phyloP scores from a whole-genome alignment of 1,139 yeast species.

The Neolecta irregularis region DNA sequence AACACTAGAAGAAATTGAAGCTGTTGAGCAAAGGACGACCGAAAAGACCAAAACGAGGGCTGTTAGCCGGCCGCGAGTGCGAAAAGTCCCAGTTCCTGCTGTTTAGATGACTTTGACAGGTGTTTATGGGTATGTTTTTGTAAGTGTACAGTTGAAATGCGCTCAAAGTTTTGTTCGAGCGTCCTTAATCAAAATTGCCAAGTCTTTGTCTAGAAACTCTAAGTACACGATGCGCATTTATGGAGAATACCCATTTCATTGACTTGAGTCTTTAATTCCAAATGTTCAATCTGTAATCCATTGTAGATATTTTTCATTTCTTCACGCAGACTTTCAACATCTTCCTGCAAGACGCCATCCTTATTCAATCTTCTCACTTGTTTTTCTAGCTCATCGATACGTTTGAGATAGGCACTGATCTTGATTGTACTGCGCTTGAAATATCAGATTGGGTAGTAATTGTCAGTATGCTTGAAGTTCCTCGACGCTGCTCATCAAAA shows the following conservation, averaged over 20 bases:
- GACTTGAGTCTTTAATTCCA: conserved; percentile 9
- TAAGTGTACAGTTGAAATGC: background rate
- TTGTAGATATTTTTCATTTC: conserved; percentile 12
- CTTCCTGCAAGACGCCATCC: conserved; percentile 7
- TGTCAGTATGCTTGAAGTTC: no score
- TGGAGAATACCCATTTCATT: conserved; percentile 6
- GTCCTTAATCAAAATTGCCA: conserved; percentile 1
- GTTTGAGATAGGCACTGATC: conserved; percentile 8
- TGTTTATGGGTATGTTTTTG: background rate
- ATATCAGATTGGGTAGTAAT: no score
- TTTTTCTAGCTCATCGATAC: conserved; percentile 10
- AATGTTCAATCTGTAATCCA: conserved; percentile 8
- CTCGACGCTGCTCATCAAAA: conserved; percentile 9
- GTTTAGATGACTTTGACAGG: background rate
- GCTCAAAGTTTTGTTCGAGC: background rate
- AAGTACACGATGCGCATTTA: background rate
- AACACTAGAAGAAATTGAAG: conserved; percentile 3
- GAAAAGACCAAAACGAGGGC: conserved; percentile 1
- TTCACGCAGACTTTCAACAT: conserved; percentile 7
- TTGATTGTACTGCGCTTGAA: conserved; percentile 5
- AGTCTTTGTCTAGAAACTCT: background rate
- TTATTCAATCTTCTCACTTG: conserved; percentile 7
- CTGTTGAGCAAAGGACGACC: background rate
- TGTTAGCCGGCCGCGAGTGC: background rate
- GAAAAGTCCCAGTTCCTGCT: background rate